Evolutionary conservation across 352 stramenopile genomes (phyloP).

Genomic region (Phytophthora ramorum): DNA sequence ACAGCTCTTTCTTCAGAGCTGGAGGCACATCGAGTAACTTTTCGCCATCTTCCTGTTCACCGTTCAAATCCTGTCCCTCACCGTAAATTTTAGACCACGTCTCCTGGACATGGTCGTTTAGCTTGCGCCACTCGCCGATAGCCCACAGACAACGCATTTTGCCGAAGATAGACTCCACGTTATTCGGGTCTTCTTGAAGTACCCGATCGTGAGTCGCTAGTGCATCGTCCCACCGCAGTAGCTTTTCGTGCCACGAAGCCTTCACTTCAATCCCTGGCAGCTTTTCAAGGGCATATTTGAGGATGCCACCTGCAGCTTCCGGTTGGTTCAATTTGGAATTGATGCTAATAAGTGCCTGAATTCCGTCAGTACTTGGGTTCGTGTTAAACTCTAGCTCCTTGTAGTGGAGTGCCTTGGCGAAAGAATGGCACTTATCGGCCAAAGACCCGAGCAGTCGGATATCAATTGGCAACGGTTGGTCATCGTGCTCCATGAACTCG

Average conservation of each 20-base stretch:
- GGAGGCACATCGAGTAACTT: slow-evolving; percentile 79
- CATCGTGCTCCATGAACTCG: slow-evolving; percentile 99
- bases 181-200: slow-evolving; percentile 65
- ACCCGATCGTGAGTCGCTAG: slow-evolving; percentile 94
- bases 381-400: slow-evolving; percentile 98
- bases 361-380: slow-evolving; percentile 90
- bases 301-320: slow-evolving; percentile 98
- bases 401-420: slow-evolving; percentile 98
- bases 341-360: slow-evolving; percentile 99
- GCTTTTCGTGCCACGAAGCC: slow-evolving; percentile 98
- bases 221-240: slow-evolving; percentile 98
- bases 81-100: slow-evolving; percentile 90
- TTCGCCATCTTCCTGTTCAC: slow-evolving; percentile 52
- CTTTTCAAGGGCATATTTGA: slow-evolving; percentile 93
- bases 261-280: slow-evolving; percentile 87
- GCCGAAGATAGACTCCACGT: slow-evolving; percentile 97
- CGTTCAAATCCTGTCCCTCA: slow-evolving; percentile 49
- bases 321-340: slow-evolving; percentile 98
- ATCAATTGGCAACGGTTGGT: slow-evolving; percentile 97
- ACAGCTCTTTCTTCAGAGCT: slow-evolving; percentile 86
- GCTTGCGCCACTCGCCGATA: slow-evolving; percentile 96
- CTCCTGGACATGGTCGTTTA: slow-evolving; percentile 93
- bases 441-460: slow-evolving; percentile 96
- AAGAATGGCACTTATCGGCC: slow-evolving; percentile 98
- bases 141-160: slow-evolving; percentile 99